Percentiles rank a stretch among this genome's conserved stretches.
Evolutionary conservation across 2,329 filamentous ascomycete species (phyloP).

Genomic region (Teratosphaeria gauchensis): DNA sequence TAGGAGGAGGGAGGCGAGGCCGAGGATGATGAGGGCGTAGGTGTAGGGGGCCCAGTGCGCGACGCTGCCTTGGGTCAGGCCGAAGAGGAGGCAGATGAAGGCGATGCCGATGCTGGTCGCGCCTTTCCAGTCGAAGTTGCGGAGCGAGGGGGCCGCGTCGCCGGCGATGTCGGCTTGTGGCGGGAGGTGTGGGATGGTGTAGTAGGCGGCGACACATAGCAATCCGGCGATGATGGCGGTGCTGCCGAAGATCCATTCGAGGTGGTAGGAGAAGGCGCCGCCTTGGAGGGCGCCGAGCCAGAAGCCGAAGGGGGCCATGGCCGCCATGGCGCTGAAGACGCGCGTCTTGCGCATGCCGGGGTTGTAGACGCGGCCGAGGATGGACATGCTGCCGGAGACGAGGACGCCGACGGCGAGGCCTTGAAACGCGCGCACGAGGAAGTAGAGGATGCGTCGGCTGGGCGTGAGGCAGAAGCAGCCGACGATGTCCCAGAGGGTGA

Average conservation of each 20-base stretch:
- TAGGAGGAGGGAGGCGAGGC: constrained; percentile 21
- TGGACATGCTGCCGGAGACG: constrained; percentile 28
- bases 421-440: constrained; percentile 31
- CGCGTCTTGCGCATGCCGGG: constrained; percentile 30
- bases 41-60: constrained; percentile 30
- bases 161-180: constrained; percentile 21
- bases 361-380: constrained; percentile 30
- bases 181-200: constrained; percentile 31
- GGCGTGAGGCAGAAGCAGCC: constrained; percentile 30
- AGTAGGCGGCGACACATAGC: constrained; percentile 29
- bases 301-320: constrained; percentile 28
- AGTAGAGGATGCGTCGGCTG: constrained; percentile 26
- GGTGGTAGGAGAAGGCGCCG: constrained; percentile 30
- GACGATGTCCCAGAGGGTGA: constrained; percentile 31
- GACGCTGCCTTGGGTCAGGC: constrained; percentile 27
- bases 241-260: constrained; percentile 36
- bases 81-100: constrained; percentile 27
- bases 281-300: constrained; percentile 32
- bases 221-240: constrained; percentile 32
- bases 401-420: constrained; percentile 28
- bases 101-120: constrained; percentile 20
- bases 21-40: constrained; percentile 26
- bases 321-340: constrained; percentile 29
- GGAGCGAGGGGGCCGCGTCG: constrained; percentile 11
- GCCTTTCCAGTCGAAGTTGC: constrained; percentile 24